Base-by-base conservation (phyloP, 177 flowering plant genomes). In the Tripterygium wilfordii region DNA sequence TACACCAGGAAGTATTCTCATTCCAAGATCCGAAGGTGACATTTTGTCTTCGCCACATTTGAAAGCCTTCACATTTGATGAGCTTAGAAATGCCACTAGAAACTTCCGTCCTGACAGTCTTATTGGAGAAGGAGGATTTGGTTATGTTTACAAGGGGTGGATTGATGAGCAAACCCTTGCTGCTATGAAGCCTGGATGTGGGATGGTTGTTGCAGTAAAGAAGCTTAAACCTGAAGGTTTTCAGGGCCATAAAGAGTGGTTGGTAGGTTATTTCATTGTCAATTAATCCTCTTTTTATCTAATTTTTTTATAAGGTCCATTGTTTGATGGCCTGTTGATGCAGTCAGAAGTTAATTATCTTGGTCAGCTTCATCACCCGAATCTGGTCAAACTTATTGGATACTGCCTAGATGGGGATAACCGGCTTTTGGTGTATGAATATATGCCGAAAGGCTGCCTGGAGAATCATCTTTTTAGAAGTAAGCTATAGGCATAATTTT, bases 301-400 rank as follows among this genome's bases (percentile, higher is more conserved):
- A 15, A 33, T 7, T 10, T 6, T 22, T 16, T 40, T 27, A 9
- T 23, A 31, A 17, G 27, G 13, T 14, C 16, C 15, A 18, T 26
- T 36, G 16, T 7, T 6, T 23, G 0, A 1, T 19, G 45, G 24
- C 30, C 2, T 30, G 18, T 36, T 42, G 41, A 6, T 69, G 66
- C 70, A 83, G 90, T 57, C 82, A 14, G 90, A 83, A 59, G 78
- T 83, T n/a, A 72, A 73, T 45, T 74, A 65, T 58, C 71, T 83
- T 10, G 79, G 90, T 38, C 78, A 71, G 41, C 72, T 83, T 41
- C 71, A 63, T 51, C 90, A 83, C 62, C 82, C 76, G 10, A 83
- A 83, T 51, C 71, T 83, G 26, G 90, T 83, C 38, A 83, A 71
- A 54, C 71, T 83, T 32, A 42, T 80, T 42, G 90, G 90, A 25